phyloP scores from a whole-genome alignment of 371 early-diverging fungal genomes.

The Apophysomyces variabilis region DNA sequence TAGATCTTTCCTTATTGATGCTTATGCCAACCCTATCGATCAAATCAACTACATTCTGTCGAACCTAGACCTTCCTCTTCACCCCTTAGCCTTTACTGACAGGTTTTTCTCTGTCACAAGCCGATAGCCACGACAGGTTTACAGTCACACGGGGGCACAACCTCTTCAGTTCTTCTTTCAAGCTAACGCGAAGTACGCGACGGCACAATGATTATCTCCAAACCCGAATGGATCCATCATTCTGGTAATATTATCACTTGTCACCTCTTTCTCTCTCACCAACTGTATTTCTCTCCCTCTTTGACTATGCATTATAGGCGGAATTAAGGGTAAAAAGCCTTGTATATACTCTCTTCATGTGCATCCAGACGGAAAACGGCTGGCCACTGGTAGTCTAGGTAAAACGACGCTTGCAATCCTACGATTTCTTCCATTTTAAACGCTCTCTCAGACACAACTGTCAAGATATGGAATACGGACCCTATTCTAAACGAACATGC shows the following conservation, averaged over 20 bases:
- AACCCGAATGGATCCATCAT: constrained; percentile 32
- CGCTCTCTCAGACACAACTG: constrained; percentile 67
- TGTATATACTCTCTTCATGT: constrained; percentile 90
- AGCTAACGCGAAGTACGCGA: constrained; percentile 14
- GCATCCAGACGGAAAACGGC: constrained; percentile 79
- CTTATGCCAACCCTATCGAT: not conserved
- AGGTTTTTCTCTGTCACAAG: constrained; percentile 10
- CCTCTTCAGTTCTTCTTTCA: constrained; percentile 7
- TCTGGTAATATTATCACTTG: constrained; percentile 17
- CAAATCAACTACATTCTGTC: not conserved
- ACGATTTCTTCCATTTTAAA: constrained; percentile 3
- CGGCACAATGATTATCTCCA: constrained; percentile 30
- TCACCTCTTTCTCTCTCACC: not conserved
- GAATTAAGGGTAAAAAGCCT: constrained; percentile 64
- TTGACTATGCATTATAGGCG: constrained; percentile 14
- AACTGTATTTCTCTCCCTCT: not conserved
- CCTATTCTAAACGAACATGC: constrained; percentile 64
- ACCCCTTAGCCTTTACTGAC: constrained; percentile 2
- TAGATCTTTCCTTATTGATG: not conserved
- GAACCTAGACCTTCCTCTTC: not conserved
- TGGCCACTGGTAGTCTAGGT: constrained; percentile 91
- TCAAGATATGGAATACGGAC: constrained; percentile 83
- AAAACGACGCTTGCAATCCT: constrained; percentile 12
- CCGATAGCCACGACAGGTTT: constrained; percentile 6
- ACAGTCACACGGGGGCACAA: constrained; percentile 8